These are phyloP conservation scores for Phaffomyces thermotolerans DNA, from an alignment of 805 yeast species.

Conservation along the genomic window DNA sequence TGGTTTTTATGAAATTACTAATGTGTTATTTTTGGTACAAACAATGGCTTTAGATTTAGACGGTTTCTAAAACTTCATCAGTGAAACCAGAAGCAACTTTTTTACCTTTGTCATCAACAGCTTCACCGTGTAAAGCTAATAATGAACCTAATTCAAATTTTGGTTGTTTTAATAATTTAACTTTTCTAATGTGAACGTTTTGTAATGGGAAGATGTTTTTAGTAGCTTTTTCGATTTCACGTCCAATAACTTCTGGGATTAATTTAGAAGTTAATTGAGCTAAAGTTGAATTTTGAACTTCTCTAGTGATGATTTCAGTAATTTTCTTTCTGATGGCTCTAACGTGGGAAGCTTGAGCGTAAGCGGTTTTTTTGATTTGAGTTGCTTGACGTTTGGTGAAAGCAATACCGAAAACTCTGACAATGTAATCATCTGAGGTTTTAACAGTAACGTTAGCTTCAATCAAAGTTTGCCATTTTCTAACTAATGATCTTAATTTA, in stretches of 20 bases:
- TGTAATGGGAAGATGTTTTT: constrained; percentile 94
- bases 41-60: constrained; percentile 41
- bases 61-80: constrained; percentile 97
- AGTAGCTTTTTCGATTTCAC: constrained; percentile 96
- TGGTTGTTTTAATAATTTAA: constrained; percentile 96
- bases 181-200: constrained; percentile 98
- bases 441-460: constrained; percentile 98
- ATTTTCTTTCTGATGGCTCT: constrained; percentile 97
- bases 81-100: constrained; percentile 92
- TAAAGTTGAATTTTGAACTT: constrained; percentile 89
- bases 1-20: constrained; percentile 4
- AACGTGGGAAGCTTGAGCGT: constrained; percentile 96
- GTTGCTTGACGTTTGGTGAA: constrained; percentile 97
- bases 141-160: constrained; percentile 96
- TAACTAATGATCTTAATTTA: constrained; percentile 94
- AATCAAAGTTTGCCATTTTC: constrained; percentile 98
- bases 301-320: constrained; percentile 93
- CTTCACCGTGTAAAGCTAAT: constrained; percentile 96
- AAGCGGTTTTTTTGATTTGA: constrained; percentile 96
- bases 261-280: constrained; percentile 95
- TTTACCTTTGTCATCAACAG: constrained; percentile 95
- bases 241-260: constrained; percentile 98
- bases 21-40: constrained; percentile 8
- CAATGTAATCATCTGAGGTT: constrained; percentile 95
- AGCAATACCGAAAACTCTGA: constrained; percentile 94